Base-by-base conservation (phyloP, 805 yeast species). In the Nematodospora valgi region DNA sequence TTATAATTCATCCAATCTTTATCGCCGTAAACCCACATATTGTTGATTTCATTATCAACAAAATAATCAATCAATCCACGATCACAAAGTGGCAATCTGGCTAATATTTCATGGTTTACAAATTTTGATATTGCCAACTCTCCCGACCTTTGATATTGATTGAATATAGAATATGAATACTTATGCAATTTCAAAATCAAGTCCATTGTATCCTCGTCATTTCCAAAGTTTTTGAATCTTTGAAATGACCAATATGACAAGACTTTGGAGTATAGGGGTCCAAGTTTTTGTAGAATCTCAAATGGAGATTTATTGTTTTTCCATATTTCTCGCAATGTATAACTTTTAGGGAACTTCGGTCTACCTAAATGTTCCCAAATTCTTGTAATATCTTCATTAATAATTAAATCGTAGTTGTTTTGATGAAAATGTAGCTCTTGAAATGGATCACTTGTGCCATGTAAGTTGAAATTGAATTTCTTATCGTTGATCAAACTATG, bases 91-190 rank as follows among this genome's bases (percentile, higher is more conserved):
- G 72, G 72, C 13, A 66, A 43, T 15, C 49, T 43, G 1, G 72
- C 61, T 21, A 66, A 48, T 16, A 66, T 62, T 38, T 64, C 69
- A 41, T 60, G 68, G 40, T 54, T 64, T 23, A 66, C 58, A 12
- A 66, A 48, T 35, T 60, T 64, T 11, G 70, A 61, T 19, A 66
- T 65, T 23, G 72, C 71, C 39, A 66, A 49, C 38, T 66, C 72
- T 2, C 72, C 72, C 2, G 68, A 60, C 1, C 68, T 66, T 43
- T 62, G 70, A 44, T 45, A 65, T 45, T 66, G 72, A 44, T 64
- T 65, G 46, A 65, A 66, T 2, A 66, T 59, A 1, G 70, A 62
- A 37, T 52, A 66, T 0, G 69, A 64, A 44, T 65, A 66, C 38
- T 58, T 49, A 40, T 66, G 72, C 10, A 66, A 51, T 32, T 62